phyloP scores from a whole-genome alignment of 352 stramenopile species.

The Pythium volutum region DNA sequence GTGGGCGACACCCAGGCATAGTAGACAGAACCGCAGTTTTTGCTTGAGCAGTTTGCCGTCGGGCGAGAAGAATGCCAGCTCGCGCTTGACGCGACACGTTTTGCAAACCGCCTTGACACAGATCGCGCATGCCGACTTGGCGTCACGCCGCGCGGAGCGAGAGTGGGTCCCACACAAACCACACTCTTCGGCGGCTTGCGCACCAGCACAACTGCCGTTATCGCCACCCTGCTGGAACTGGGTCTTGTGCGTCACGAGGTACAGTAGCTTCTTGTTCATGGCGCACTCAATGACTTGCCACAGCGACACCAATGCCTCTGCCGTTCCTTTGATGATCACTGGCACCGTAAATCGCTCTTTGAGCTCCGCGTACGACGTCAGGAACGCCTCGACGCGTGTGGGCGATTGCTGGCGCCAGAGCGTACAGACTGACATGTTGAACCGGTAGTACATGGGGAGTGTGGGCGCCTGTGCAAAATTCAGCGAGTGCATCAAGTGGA shows the following conservation, averaged over 20 bases:
- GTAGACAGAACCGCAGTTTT: too few species aligned
- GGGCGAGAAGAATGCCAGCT: too few species aligned
- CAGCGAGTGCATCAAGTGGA: conserved; percentile 56
- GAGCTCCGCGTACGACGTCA: not conserved
- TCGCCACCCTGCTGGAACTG: too few species aligned
- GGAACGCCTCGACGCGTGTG: not conserved
- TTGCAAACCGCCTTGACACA: too few species aligned
- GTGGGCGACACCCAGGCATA: too few species aligned
- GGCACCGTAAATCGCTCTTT: conserved; percentile 27
- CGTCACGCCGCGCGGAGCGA: not conserved
- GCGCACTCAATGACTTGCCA: conserved; percentile 38
- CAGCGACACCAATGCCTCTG: conserved; percentile 33
- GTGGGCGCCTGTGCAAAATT: conserved; percentile 42
- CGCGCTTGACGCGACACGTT: too few species aligned
- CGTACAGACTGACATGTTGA: conserved; percentile 53
- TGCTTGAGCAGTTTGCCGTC: too few species aligned
- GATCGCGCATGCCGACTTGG: conserved; percentile 1
- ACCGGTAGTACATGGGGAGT: conserved; percentile 33
- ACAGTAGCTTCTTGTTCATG: conserved; percentile 52
- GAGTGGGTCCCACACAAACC: not conserved
- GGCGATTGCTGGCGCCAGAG: conserved; percentile 35
- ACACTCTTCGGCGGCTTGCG: not conserved
- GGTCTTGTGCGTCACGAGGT: conserved; percentile 27
- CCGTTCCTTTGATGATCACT: conserved; percentile 37
- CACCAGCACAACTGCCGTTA: too few species aligned